These are phyloP conservation scores for Lactarius sp. DNA, from an alignment of 768 basidiomycete species.

Conservation along the genomic window DNA sequence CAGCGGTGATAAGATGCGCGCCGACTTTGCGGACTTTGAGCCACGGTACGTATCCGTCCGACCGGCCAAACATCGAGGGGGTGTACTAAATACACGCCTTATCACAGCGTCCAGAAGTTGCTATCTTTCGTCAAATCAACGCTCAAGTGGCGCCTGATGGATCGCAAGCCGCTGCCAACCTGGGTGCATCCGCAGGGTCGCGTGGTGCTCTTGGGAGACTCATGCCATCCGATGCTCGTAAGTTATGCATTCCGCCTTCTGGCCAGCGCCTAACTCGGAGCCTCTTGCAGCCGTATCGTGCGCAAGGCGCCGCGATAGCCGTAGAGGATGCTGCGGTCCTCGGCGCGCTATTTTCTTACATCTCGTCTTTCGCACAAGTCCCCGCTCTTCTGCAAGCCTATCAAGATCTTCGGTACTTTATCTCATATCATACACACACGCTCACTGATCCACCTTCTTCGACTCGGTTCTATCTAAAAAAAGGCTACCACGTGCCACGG, in stretches of 20 bases:
- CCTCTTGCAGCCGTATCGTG: constrained; percentile 37
- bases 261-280: neutral
- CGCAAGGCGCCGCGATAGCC: constrained; percentile 42
- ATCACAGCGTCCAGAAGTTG: constrained; percentile 35
- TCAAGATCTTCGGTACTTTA: constrained; percentile 40
- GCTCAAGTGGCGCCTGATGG: constrained; percentile 42
- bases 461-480: neutral
- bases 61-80: neutral
- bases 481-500: constrained; percentile 41
- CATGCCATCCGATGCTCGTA: constrained; percentile 43
- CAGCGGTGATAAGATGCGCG: constrained; percentile 41
- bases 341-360: constrained; percentile 43
- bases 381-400: constrained; percentile 46
- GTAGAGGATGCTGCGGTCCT: constrained; percentile 50
- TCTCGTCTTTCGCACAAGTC: constrained; percentile 42
- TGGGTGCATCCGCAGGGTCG: constrained; percentile 38
- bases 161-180: constrained; percentile 36
- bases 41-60: constrained; percentile 32
- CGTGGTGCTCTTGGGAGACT: constrained; percentile 37
- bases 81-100: neutral
- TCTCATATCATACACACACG: neutral
- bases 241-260: neutral
- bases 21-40: constrained; percentile 40
- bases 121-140: constrained; percentile 36
- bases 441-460: too few species aligned